These are phyloP conservation scores for Pittosporum tobira DNA, from an alignment of 129 eudicot genomes.

Conservation along the genomic window DNA sequence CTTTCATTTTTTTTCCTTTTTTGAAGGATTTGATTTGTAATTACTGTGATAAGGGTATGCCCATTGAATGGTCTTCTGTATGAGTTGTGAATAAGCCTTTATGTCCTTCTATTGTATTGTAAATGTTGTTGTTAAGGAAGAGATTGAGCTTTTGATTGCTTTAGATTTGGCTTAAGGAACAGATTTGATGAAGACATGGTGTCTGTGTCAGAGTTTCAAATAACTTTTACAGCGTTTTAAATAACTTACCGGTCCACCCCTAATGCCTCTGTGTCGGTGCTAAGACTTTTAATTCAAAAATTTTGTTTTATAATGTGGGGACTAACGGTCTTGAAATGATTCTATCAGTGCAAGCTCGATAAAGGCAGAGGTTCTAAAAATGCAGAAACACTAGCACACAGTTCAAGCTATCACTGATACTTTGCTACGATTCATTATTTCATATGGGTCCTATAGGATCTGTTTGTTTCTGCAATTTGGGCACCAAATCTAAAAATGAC, in stretches of 20 bases:
- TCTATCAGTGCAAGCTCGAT: not conserved
- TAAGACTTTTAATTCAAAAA: not conserved
- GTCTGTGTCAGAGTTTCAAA: not conserved
- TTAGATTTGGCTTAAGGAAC: not conserved
- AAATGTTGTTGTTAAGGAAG: not conserved
- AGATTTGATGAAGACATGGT: not conserved
- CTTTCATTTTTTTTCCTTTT: conserved; percentile 12
- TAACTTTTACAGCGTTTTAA: too few relatives aligned
- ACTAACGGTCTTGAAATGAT: not conserved
- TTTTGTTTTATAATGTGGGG: not conserved
- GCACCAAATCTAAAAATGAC: not conserved
- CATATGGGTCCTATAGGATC: not conserved
- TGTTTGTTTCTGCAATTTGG: conserved; percentile 2
- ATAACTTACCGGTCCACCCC: not conserved
- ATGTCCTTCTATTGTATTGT: not conserved
- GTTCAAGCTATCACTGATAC: not conserved
- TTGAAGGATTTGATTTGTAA: conserved; percentile 17
- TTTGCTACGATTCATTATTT: not conserved
- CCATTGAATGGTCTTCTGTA: conserved; percentile 6
- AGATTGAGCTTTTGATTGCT: too few relatives aligned
- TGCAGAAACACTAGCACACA: not conserved
- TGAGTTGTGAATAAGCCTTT: conserved; percentile 1
- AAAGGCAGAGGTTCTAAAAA: not conserved
- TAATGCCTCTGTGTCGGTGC: not conserved
- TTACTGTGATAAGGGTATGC: conserved; percentile 17